Evolutionary conservation across 306 rosid species (phyloP), one percentile per base, ranked within the genome.

Genomic region (Fragaria nilgerrensis): DNA sequence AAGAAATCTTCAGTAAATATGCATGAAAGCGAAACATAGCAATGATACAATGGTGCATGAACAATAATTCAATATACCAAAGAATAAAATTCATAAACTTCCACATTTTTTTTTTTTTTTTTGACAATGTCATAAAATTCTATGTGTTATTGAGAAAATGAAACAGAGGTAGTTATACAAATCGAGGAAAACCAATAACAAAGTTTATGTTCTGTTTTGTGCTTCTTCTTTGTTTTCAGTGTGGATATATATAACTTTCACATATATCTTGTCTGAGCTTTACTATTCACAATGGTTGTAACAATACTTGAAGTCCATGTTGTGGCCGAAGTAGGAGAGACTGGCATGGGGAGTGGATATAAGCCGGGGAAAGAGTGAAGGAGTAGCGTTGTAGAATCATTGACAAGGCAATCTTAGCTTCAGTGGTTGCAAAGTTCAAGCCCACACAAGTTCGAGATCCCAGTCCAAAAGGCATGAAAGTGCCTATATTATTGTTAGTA

Each of bases 401-500:
- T 5, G 34, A 23, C 64, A 58, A 23, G 29, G 64, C 34, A 58
- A 58, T 58, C 64, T 58, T 58, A 58, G 64, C 34, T 58, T 58
- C 64, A 23, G 64, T 58, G 5, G 64, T 11, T 58, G 34, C 64
- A 58, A 25, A 23, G 65, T 59, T 59, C 65, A 59, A 25, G 36
- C 65, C 84, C 17, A 70, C 72, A 68, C 84, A 81, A 59, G 11
- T n/a, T 47, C 84, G 70, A 22, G 80, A 72, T 25, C 80, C 80
- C 66, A 69, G 20, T 23, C 77, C 84, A 44, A 81, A 81, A 2
- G 80, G 77, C 0, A 75, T 19, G 32, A 58, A 81, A 1, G 77
- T 80, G 17, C 73, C 84, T 25, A n/a, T 4, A 9, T 70, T 59
- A 27, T 59, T 59, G 37, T 59, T 25, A 59, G 66, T 25, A 13